Conservation (phyloP, 2,329 filamentous ascomycete genomes). For the Grosmannia huntii region DNA sequence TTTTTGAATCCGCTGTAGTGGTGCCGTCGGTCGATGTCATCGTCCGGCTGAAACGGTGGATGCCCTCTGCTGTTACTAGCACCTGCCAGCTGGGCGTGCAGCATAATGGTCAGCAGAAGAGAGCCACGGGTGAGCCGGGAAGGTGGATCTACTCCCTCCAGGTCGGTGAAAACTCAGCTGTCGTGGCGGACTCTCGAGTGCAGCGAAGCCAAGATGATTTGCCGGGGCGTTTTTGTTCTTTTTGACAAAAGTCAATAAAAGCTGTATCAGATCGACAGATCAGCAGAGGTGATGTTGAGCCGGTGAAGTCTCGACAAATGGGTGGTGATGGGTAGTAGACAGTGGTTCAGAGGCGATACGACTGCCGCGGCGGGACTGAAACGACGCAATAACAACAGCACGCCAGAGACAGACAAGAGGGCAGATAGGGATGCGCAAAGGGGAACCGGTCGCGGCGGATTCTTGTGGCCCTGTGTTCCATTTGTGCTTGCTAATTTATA, state of each 20-base stretch:
- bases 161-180: neutral
- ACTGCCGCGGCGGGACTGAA: too few relatives aligned
- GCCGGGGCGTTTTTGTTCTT: too few relatives aligned
- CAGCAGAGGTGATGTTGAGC: neutral
- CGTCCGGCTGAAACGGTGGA: too few relatives aligned
- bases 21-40: too few relatives aligned
- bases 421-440: neutral
- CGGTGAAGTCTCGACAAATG: neutral
- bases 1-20: too few relatives aligned
- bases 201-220: too few relatives aligned
- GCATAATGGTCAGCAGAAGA: neutral
- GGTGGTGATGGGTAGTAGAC: neutral
- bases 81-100: too few relatives aligned
- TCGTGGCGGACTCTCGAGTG: neutral
- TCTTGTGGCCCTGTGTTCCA: neutral
- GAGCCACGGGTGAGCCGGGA: neutral
- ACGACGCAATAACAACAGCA: neutral
- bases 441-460: conserved; percentile 1
- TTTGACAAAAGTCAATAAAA: too few relatives aligned
- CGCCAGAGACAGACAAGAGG: neutral
- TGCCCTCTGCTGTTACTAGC: too few relatives aligned
- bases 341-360: neutral
- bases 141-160: neutral
- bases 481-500: neutral
- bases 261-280: neutral